Percentiles rank a stretch among this genome's conserved stretches.
Conservation (phyloP, 768 basidiomycete species). For the Rhizopogon roseolus region DNA sequence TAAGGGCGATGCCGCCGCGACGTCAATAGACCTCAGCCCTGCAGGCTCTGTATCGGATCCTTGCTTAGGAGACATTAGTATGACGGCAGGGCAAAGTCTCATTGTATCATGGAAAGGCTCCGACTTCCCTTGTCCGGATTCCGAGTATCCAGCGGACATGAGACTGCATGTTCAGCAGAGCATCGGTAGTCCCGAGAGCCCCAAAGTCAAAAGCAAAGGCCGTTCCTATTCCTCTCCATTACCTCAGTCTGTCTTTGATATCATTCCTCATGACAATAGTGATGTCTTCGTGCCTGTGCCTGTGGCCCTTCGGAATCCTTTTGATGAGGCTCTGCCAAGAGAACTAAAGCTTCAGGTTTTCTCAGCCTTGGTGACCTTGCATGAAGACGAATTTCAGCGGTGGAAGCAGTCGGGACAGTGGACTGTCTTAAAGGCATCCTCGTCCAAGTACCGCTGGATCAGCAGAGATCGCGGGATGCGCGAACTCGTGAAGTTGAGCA, state of each 20-base stretch:
- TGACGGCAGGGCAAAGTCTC: conserved; percentile 25
- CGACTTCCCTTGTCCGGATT: conserved; percentile 8
- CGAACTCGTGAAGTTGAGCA: conserved; percentile 74
- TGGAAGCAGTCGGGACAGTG: conserved; percentile 44
- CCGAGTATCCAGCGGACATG: background rate
- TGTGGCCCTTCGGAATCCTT: conserved; percentile 45
- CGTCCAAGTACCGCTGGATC: conserved; percentile 64
- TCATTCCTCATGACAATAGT: conserved; percentile 41
- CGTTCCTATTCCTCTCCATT: conserved; percentile 64
- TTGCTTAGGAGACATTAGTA: conserved; percentile 9
- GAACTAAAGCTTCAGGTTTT: conserved; percentile 67
- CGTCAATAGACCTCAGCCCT: conserved; percentile 3
- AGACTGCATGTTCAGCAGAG: conserved; percentile 4
- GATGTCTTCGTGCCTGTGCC: conserved; percentile 52
- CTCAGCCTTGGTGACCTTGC: conserved; percentile 45
- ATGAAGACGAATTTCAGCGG: conserved; percentile 54
- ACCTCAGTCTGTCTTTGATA: conserved; percentile 57
- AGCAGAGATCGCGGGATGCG: conserved; percentile 70
- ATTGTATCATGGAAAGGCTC: conserved; percentile 38
- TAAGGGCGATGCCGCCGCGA: conserved; percentile 14
- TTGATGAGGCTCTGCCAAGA: conserved; percentile 66
- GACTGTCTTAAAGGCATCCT: conserved; percentile 57
- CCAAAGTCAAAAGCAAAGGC: conserved; percentile 37
- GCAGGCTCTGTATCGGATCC: conserved; percentile 2
- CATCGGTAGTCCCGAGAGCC: conserved; percentile 14